phyloP scores from a whole-genome alignment of 805 yeast species.

The Nakazawaea holstii region DNA sequence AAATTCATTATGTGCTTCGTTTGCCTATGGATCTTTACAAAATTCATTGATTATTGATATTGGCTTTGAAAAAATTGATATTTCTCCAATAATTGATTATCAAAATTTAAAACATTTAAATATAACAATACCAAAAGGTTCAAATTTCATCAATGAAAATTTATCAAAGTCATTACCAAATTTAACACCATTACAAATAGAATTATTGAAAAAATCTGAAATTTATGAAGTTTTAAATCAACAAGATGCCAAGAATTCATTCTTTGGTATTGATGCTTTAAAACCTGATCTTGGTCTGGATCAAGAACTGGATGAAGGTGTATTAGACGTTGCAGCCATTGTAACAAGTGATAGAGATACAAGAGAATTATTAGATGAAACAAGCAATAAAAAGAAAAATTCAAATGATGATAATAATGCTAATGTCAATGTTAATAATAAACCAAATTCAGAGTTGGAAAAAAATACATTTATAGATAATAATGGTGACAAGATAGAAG shows the following conservation, averaged over 20 bases:
- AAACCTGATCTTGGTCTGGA: conserved; percentile 20
- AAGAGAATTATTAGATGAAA: conserved; percentile 34
- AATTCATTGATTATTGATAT: conserved; percentile 76
- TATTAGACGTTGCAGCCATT: conserved; percentile 83
- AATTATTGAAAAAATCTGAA: conserved; percentile 63
- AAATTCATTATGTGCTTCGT: conserved; percentile 60
- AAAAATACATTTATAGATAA: conserved; percentile 64
- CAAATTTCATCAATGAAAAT: conserved; percentile 51
- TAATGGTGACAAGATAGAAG: conserved; percentile 47
- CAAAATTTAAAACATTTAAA: conserved; percentile 51
- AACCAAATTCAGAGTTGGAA: conserved; percentile 64
- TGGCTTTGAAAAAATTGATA: conserved; percentile 70
- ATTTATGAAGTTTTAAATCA: conserved; percentile 78
- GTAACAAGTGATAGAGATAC: conserved; percentile 70
- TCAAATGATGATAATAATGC: conserved; percentile 11
- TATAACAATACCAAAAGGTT: conserved; percentile 43
- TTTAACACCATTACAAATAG: conserved; percentile 54
- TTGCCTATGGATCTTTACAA: conserved; percentile 61
- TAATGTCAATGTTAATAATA: neutral
- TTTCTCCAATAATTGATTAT: conserved; percentile 75
- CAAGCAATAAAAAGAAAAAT: conserved; percentile 14
- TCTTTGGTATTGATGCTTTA: conserved; percentile 52
- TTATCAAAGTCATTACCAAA: conserved; percentile 53
- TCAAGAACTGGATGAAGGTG: conserved; percentile 55
- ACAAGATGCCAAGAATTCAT: conserved; percentile 56